Evolutionary conservation across 805 yeast genomes (phyloP).

Genomic region (Kodamaea leandrae): DNA sequence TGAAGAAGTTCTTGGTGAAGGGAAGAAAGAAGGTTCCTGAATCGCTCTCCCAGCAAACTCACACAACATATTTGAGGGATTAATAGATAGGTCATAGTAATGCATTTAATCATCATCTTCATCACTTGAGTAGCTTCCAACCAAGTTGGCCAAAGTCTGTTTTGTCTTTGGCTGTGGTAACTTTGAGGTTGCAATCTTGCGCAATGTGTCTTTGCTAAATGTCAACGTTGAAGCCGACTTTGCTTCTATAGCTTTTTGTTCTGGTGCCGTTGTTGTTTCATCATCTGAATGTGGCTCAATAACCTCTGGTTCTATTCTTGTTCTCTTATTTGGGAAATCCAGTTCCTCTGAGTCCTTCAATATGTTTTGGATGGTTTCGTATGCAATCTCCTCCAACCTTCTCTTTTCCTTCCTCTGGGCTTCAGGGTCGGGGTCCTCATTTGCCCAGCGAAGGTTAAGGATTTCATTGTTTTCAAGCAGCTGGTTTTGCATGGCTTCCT

Average conservation of each 20-base stretch:
- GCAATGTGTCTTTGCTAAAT: constrained; percentile 10
- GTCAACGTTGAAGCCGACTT: constrained; percentile 3
- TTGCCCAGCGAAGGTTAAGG: constrained; percentile 80
- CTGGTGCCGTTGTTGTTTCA: not conserved
- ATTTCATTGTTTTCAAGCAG: constrained; percentile 57
- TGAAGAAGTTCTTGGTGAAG: constrained; percentile 46
- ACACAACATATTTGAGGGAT: constrained; percentile 13
- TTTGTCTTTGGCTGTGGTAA: constrained; percentile 1
- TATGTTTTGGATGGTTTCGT: constrained; percentile 49
- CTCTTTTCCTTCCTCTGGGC: constrained; percentile 52
- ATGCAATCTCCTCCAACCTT: constrained; percentile 50
- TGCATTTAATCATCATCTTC: constrained; percentile 16
- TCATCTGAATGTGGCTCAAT: not conserved
- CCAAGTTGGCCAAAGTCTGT: constrained; percentile 12
- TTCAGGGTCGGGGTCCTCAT: constrained; percentile 78
- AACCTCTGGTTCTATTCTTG: constrained; percentile 19
- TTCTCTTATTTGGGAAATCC: constrained; percentile 10
- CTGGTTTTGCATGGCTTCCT: constrained; percentile 91
- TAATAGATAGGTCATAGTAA: too few species aligned
- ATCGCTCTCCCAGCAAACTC: constrained; percentile 19
- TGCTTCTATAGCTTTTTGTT: constrained; percentile 1
- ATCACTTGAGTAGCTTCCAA: constrained; percentile 32
- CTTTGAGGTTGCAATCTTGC: constrained; percentile 9
- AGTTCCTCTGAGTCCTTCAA: constrained; percentile 22
- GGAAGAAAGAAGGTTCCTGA: constrained; percentile 31